Conservation (phyloP, 2,329 filamentous ascomycete species). For the Xylaria sp. region DNA sequence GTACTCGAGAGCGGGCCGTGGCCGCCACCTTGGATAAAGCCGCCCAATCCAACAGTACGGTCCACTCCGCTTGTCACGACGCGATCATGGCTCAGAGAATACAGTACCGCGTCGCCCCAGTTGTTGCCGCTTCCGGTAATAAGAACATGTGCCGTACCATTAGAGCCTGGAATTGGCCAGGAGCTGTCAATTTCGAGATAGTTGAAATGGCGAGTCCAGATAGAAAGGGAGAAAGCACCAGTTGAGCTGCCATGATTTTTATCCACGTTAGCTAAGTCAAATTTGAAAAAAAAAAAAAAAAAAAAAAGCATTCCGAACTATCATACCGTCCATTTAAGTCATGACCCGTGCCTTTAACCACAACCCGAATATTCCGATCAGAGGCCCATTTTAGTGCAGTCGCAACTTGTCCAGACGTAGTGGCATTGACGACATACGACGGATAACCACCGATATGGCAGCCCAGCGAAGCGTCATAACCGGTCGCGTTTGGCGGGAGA, state of each 20-base stretch:
- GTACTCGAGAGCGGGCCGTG: constrained; percentile 52
- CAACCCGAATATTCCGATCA: background rate
- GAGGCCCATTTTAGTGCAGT: background rate
- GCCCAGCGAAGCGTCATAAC: background rate
- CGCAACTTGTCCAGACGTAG: background rate
- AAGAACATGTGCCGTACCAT: background rate
- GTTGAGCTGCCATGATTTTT: too few relatives aligned
- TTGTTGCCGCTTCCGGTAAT: constrained; percentile 4
- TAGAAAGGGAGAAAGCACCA: constrained; percentile 5
- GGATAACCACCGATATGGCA: constrained; percentile 7
- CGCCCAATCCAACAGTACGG: constrained; percentile 36
- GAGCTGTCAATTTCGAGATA: background rate
- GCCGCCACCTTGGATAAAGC: constrained; percentile 60
- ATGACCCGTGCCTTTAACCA: constrained; percentile 4
- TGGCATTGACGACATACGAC: background rate
- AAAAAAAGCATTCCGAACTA: too few relatives aligned
- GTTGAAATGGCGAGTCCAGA: constrained; percentile 7
- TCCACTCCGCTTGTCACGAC: constrained; percentile 3
- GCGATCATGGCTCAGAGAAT: background rate
- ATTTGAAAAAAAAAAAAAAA: too few relatives aligned
- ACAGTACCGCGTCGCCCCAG: constrained; percentile 1
- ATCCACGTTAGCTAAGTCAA: too few relatives aligned
- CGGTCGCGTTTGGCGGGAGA: constrained; percentile 5
- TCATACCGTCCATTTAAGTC: constrained; percentile 9
- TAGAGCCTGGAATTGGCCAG: background rate